Evolutionary conservation across 2,329 filamentous ascomycete genomes (phyloP).

Genomic region (Aspergillus udagawae): DNA sequence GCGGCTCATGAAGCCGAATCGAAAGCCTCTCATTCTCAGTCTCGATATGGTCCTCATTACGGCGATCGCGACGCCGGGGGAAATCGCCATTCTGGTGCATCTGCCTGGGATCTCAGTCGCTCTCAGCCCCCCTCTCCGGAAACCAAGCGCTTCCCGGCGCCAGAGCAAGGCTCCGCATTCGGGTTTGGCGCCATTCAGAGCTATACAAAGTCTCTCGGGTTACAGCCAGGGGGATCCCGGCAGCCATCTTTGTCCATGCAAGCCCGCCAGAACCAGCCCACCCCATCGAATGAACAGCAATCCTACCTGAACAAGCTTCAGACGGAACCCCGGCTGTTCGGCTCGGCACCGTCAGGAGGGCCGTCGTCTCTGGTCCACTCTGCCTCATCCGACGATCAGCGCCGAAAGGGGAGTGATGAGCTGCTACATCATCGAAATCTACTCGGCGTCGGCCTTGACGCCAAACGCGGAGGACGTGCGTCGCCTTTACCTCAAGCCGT

Average conservation of each 20-base stretch:
- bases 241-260: slow-evolving; percentile 30
- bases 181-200: slow-evolving; percentile 40
- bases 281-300: slow-evolving; percentile 32
- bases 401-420: slow-evolving; percentile 50
- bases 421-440: slow-evolving; percentile 63
- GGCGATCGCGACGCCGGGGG: slow-evolving; percentile 29
- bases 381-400: slow-evolving; percentile 34
- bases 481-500: slow-evolving; percentile 91
- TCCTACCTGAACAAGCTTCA: slow-evolving; percentile 31
- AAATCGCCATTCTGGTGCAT: slow-evolving; percentile 23
- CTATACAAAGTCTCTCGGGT: slow-evolving; percentile 40
- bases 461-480: slow-evolving; percentile 74
- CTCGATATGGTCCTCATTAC: slow-evolving; percentile 30
- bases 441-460: slow-evolving; percentile 68
- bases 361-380: slow-evolving; percentile 23
- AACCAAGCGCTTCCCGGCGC: slow-evolving; percentile 29
- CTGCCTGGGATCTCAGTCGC: slow-evolving; percentile 35
- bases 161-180: slow-evolving; percentile 30
- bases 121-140: slow-evolving; percentile 39
- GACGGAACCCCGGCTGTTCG: slow-evolving; percentile 30
- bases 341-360: slow-evolving; percentile 29
- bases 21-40: slow-evolving; percentile 22
- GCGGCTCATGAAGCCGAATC: slow-evolving; percentile 27
- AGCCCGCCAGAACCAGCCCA: slow-evolving; percentile 30
- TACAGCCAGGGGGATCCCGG: slow-evolving; percentile 33